These are phyloP conservation scores for Blastocystis sp. DNA, from an alignment of 352 stramenopile genomes.

Conservation along the genomic window DNA sequence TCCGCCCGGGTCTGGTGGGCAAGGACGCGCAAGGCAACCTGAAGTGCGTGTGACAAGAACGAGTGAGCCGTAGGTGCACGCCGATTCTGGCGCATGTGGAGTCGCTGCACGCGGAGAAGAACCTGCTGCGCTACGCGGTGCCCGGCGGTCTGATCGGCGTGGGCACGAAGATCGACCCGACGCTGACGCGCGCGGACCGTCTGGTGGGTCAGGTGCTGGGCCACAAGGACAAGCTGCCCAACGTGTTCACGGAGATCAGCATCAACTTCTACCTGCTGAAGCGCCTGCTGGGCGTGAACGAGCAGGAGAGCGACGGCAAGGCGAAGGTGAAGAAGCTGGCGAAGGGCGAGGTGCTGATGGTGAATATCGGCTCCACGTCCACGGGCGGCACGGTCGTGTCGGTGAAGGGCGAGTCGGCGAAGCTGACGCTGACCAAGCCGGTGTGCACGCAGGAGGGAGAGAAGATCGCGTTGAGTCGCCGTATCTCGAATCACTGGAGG, in stretches of 20 bases:
- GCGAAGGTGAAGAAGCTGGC: slow-evolving; percentile 97
- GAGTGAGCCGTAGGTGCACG: slow-evolving; percentile 78
- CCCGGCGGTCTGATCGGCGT: slow-evolving; percentile 98
- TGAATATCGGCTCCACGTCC: slow-evolving; percentile 99
- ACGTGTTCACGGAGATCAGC: slow-evolving; percentile 96
- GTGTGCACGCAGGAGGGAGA: slow-evolving; percentile 99
- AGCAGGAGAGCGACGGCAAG: slow-evolving; percentile 94
- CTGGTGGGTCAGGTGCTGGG: slow-evolving; percentile 92
- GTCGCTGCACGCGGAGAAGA: slow-evolving; percentile 96
- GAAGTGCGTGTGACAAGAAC: slow-evolving; percentile 73
- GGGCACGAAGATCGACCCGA: slow-evolving; percentile 97
- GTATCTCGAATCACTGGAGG: slow-evolving; percentile 98
- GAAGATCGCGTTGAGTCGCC: slow-evolving; percentile 99
- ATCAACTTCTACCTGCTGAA: slow-evolving; percentile 99
- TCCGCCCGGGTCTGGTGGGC: slow-evolving; percentile 95
- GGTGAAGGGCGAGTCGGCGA: slow-evolving; percentile 75
- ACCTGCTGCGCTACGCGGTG: slow-evolving; percentile 97
- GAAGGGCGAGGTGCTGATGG: slow-evolving; percentile 98
- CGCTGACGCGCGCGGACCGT: slow-evolving; percentile 94
- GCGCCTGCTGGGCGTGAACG: slow-evolving; percentile 96
- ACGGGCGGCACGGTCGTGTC: slow-evolving; percentile 87
- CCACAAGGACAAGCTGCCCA: slow-evolving; percentile 91
- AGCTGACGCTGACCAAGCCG: slow-evolving; percentile 95
- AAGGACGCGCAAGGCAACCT: slow-evolving; percentile 90
- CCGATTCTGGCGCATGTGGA: slow-evolving; percentile 89